Evolutionary conservation across 345 rosid genomes (phyloP).

Genomic region (Salix purpurea): DNA sequence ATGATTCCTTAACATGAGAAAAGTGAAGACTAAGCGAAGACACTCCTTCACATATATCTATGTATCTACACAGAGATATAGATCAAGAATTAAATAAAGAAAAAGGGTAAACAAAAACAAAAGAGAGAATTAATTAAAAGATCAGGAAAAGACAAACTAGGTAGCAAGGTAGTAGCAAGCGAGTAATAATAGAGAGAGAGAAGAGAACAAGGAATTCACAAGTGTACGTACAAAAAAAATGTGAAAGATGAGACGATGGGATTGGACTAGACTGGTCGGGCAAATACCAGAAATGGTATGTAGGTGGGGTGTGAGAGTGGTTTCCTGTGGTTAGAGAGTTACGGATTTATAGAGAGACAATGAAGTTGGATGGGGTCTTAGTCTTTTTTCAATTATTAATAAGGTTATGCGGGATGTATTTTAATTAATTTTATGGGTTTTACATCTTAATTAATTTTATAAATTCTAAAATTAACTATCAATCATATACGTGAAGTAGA

Average conservation of each 20-base stretch:
- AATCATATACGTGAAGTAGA: background rate
- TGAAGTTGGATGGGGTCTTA: background rate
- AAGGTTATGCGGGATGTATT: too few species aligned
- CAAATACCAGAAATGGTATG: background rate
- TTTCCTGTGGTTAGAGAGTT: background rate
- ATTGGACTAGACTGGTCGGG: slow-evolving; percentile 35
- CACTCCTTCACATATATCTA: background rate
- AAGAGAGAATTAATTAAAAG: background rate
- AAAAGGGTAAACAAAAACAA: slow-evolving; percentile 2
- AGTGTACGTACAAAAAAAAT: slow-evolving; percentile 6
- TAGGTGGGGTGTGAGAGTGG: slow-evolving; percentile 4
- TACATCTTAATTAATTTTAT: too few species aligned
- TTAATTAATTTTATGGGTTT: too few species aligned
- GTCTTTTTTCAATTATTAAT: too few species aligned
- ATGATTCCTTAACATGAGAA: background rate
- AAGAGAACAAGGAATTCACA: slow-evolving; percentile 12
- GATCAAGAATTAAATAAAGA: slow-evolving; percentile 20
- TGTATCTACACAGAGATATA: background rate
- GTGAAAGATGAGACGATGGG: slow-evolving; percentile 15
- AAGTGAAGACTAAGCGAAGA: background rate
- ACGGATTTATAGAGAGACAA: slow-evolving; percentile 20
- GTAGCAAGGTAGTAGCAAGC: background rate
- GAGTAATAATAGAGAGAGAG: slow-evolving; percentile 14
- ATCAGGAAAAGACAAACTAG: background rate
- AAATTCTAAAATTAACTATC: too few species aligned